Percentiles rank a stretch among this genome's conserved stretches.
These are phyloP conservation scores for Penicillium manginii DNA, from an alignment of 495 filamentous ascomycete species.

Conservation along the genomic window DNA sequence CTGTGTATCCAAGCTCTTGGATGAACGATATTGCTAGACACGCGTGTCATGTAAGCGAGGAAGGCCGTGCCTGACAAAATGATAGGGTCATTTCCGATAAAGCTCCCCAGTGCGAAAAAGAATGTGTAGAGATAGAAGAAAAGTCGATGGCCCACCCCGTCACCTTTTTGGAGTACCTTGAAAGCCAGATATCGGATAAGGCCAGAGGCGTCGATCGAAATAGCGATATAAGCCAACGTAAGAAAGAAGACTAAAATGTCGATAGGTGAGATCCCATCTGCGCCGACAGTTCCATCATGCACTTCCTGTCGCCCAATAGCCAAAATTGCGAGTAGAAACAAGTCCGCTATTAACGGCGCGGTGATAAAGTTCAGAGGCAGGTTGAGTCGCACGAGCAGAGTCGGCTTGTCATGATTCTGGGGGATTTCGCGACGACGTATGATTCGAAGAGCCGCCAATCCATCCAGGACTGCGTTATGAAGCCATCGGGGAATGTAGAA, in stretches of 20 bases:
- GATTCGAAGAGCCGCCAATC: slow-evolving; percentile 49
- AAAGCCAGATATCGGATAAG: slow-evolving; percentile 67
- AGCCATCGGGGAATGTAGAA: slow-evolving; percentile 55
- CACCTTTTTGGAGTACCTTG: slow-evolving; percentile 66
- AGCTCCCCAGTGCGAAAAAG: slow-evolving; percentile 66
- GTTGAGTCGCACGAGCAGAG: slow-evolving; percentile 43
- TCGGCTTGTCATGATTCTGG: slow-evolving; percentile 5
- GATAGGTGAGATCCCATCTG: slow-evolving; percentile 61
- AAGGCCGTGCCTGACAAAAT: slow-evolving; percentile 71
- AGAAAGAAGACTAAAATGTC: slow-evolving; percentile 73
- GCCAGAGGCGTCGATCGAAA: slow-evolving; percentile 72
- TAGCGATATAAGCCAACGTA: slow-evolving; percentile 72
- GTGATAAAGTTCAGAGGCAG: slow-evolving; percentile 71
- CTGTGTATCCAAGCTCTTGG: slow-evolving; percentile 69
- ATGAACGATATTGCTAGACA: slow-evolving; percentile 67
- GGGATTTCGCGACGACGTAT: slow-evolving; percentile 44
- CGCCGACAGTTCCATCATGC: slow-evolving; percentile 62
- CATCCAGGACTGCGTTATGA: slow-evolving; percentile 42
- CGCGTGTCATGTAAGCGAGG: slow-evolving; percentile 71
- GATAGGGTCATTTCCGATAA: slow-evolving; percentile 72
- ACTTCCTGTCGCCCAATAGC: slow-evolving; percentile 66
- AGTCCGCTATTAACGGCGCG: slow-evolving; percentile 64
- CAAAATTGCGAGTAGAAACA: slow-evolving; percentile 65
- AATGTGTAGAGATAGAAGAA: slow-evolving; percentile 72
- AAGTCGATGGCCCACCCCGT: slow-evolving; percentile 60